Evolutionary conservation across 306 rosid genomes (phyloP), one percentile per base, ranked within the genome.

Genomic region (Urtica urens): DNA sequence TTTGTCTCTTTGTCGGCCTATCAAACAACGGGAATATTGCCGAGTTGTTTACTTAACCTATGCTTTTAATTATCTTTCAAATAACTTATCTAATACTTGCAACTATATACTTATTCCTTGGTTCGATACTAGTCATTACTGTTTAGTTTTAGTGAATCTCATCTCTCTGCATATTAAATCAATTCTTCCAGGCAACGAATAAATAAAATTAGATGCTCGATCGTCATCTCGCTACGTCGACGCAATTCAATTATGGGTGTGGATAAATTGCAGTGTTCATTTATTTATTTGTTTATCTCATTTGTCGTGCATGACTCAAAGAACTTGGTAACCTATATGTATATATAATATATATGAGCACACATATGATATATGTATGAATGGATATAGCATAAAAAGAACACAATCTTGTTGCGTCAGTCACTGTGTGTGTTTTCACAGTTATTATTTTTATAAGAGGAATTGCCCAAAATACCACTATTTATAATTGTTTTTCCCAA

Each of bases 11-110:
- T 79, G 95, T 86, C 85, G 78, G 77, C 63, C 75, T 69, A 73
- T 69, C 74, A 81, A 52, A 63, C 85, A 73, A 65, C 93, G 82
- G 79, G 93, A 86, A 86, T 86, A 86, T 78, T 86, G 87, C 66
- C 52, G 23, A 52, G 34, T 15, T 72, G 70, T 73, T 72, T 49
- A 30, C 18, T 27, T 44, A 40, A 49, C 12, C 10, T 60, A 9
- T 56, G 7, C 31, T 25, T 41, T 38, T 29, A 44, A n/a, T n/a
- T n/a, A n/a, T n/a, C n/a, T n/a, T n/a, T n/a, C n/a, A n/a, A n/a
- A n/a, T n/a, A n/a, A n/a, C n/a, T n/a, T n/a, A n/a, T n/a, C n/a
- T n/a, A n/a, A n/a, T 35, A 35, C 40, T 35, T 35, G 40, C 40
- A n/a, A n/a, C n/a, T n/a, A n/a, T n/a, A n/a, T n/a, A n/a, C n/a